Base-by-base conservation (phyloP, 2,329 filamentous ascomycete genomes). In the Neophaeococcomyces mojaviensis region DNA sequence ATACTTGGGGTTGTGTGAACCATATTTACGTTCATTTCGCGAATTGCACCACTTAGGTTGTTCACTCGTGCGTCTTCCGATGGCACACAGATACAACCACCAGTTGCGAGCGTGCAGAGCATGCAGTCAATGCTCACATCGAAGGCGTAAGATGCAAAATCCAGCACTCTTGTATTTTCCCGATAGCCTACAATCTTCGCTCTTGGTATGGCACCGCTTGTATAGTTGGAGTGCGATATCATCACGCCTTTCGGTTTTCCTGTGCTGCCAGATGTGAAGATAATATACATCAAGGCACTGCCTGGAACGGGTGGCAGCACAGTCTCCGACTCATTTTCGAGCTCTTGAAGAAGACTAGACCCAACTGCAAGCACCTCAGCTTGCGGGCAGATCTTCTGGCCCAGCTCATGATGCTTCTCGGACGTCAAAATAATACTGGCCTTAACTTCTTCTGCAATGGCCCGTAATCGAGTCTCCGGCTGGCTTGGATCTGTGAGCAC, bases 1-100 rank as follows among this genome's bases (percentile, higher is more conserved):
- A 84, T 68, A 0, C 77, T 69, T 2, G 79, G 76, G 0, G 81
- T 82, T 52, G 80, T 69, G 53, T 76, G 71, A 2, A 70, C 72
- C 66, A 70, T 73, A 39, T 69, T 76, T 24, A 72, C 72, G 13
- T 70, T 60, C 66, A 76, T 73, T 0, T 68, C 60, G 4, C 67
- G 66, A 24, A 81, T 74, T 0, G 68, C 70, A 2, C 68, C 71
- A 1, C 67, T 61, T 3, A 81, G 55, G 47, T 69, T 64, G 48
- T 70, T 70, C 55, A 69, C 62, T 2, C 69, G 62, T 16, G 69
- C 62, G 34, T 64, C 53, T 52, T 68, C 57, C 40, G 64, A 64
- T 0, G 70, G 69, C 2, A 75, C 67, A 45, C 70, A 74, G 12
- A 75, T 54, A 31, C 66, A 69, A 3, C 70, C 72, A 32, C 72